Base-by-base conservation (phyloP, 441 rosid genomes). In the Corymbia citriodora region DNA sequence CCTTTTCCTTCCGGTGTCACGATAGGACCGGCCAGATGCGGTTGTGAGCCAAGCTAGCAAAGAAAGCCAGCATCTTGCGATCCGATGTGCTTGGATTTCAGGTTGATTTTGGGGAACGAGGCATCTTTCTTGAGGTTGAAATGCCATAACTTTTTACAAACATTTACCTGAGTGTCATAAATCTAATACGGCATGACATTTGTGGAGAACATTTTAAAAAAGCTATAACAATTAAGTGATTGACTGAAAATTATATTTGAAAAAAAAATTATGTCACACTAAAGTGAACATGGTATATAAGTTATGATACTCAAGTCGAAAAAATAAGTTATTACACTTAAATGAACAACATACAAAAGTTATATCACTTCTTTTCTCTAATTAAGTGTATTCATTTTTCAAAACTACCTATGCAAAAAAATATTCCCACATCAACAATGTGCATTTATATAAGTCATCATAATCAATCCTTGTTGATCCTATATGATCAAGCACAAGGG, bases 271-370 rank as follows among this genome's bases (percentile, higher is more conserved):
- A 55, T 21, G 9, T 40, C 45, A 40, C n/a, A n/a, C 45, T 40
- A 4, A 40, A 40, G 45, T 40, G 12, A 0, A 3, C 61, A 21
- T 4, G 0, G 10, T 57, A 57, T 57, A 9, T 0, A 57, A 57
- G 27, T 57, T 57, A 0, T 57, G 23, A 0, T 11, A 57, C 3
- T 57, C 61, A 57, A 57, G 61, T 57, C 6, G 0, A 27, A 21
- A 57, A 57, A 55, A 57, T 40, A 57, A 57, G 61, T 57, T 57
- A 57, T 0, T 57, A 27, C 61, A 57, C 61, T 57, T 57, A 57
- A 57, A 57, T 21, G 0, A 57, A 27, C 0, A 9, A 21, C 12
- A 8, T 9, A 57, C 21, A 27, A 57, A 57, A 57, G 61, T 57
- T 57, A 57, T 21, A 57, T 57, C 27, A 57, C 61, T 4, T 57